phyloP scores from a whole-genome alignment of 2,329 filamentous ascomycete genomes.

The Zymoseptoria brevis region DNA sequence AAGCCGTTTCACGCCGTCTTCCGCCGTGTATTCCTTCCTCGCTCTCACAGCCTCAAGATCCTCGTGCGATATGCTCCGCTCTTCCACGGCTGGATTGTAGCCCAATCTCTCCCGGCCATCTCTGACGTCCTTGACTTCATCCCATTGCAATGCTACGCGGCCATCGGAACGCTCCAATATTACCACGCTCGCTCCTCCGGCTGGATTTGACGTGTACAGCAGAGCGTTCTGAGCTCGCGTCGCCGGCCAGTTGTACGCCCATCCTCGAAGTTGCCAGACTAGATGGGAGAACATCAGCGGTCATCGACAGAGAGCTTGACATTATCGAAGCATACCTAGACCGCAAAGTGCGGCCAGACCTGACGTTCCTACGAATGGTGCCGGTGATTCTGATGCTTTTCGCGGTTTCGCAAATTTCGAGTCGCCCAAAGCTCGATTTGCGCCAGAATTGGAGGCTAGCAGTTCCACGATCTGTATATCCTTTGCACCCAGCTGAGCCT shows the following conservation, averaged over 20 bases:
- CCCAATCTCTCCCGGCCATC: constrained; percentile 23
- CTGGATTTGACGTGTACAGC: constrained; percentile 8
- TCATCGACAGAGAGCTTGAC: background rate
- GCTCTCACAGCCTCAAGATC: constrained; percentile 20
- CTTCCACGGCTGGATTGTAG: constrained; percentile 20
- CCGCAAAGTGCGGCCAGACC: constrained; percentile 13
- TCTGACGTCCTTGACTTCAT: constrained; percentile 17
- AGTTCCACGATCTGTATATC: constrained; percentile 18
- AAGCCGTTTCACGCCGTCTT: constrained; percentile 6
- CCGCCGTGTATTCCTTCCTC: constrained; percentile 10
- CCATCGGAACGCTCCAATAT: constrained; percentile 19
- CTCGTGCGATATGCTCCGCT: constrained; percentile 16
- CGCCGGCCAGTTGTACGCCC: constrained; percentile 11
- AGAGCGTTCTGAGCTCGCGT: constrained; percentile 11
- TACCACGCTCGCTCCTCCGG: constrained; percentile 11
- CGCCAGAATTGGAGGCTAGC: constrained; percentile 2
- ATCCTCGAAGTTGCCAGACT: constrained; percentile 23
- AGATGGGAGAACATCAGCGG: background rate
- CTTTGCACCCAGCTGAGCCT: constrained; percentile 11
- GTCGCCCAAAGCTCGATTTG: constrained; percentile 4
- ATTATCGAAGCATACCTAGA: constrained; percentile 9
- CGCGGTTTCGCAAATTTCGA: constrained; percentile 4
- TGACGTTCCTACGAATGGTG: constrained; percentile 5
- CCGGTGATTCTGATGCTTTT: background rate
- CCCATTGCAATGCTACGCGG: constrained; percentile 13